Percentiles rank a stretch among this genome's conserved stretches.
Conservation (phyloP, 202 grass and related monocot genomes). For the Panicum virgatum region DNA sequence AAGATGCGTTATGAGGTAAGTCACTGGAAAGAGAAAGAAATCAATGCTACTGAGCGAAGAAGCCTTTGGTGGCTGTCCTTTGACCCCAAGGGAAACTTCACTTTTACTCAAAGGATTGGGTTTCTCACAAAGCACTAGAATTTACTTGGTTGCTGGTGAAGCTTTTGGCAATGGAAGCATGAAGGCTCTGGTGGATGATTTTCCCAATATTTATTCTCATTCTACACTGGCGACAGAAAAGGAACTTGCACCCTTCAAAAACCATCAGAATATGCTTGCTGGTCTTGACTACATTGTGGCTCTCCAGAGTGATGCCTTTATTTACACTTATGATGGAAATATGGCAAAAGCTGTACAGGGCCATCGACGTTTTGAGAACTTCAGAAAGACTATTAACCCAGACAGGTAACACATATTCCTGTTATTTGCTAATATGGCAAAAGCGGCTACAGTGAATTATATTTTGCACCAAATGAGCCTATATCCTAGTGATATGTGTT, state of each 20-base stretch:
- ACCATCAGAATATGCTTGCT: conserved; percentile 99
- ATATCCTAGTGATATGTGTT: background rate
- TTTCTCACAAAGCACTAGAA: conserved; percentile 64
- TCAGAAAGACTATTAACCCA: conserved; percentile 89
- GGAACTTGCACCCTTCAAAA: conserved; percentile 75
- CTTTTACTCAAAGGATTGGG: conserved; percentile 86
- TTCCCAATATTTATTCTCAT: conserved; percentile 89
- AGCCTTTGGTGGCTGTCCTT: conserved; percentile 78
- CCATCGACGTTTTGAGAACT: conserved; percentile 86
- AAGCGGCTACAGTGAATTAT: background rate
- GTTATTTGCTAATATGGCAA: background rate
- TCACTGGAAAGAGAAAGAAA: conserved; percentile 99
- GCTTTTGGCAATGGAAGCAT: conserved; percentile 95
- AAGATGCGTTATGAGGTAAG: conserved; percentile 89
- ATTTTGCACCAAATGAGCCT: background rate
- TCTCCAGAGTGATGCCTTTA: conserved; percentile 85
- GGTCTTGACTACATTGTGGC: conserved; percentile 92
- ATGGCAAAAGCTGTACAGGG: conserved; percentile 99
- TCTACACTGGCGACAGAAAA: conserved; percentile 70
- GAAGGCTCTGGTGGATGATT: conserved; percentile 64
- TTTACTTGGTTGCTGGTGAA: conserved; percentile 96
- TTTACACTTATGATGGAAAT: conserved; percentile 97
- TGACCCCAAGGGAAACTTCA: conserved; percentile 92
- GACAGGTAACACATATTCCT: conserved; percentile 67
- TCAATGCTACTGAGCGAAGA: conserved; percentile 86